Percentiles rank a stretch among this genome's conserved stretches.
phyloP scores from a whole-genome alignment of 495 filamentous ascomycete genomes.

The Margaritispora aquatica region DNA sequence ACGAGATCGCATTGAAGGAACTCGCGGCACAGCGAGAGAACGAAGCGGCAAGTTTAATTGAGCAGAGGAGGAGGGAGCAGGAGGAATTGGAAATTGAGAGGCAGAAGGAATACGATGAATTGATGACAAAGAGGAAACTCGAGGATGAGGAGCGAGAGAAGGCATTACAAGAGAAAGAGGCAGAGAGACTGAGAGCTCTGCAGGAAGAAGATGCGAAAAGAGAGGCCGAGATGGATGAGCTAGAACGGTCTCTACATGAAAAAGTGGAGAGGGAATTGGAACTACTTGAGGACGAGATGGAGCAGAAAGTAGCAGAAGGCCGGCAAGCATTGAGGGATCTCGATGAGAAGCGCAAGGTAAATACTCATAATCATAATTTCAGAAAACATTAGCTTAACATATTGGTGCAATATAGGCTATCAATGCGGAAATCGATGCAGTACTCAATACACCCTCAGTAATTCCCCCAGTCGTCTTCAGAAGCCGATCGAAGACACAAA shows the following conservation, averaged over 20 bases:
- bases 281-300: conserved; percentile 21
- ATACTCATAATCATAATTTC: background rate
- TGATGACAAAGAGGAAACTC: conserved; percentile 11
- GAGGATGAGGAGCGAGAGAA: conserved; percentile 17
- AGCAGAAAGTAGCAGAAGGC: conserved; percentile 19
- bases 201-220: conserved; percentile 9
- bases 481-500: conserved; percentile 9
- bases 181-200: conserved; percentile 6
- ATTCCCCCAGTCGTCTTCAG: conserved; percentile 17
- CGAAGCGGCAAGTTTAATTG: background rate
- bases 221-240: background rate
- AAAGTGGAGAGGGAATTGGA: conserved; percentile 15
- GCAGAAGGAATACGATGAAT: conserved; percentile 14
- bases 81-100: conserved; percentile 16
- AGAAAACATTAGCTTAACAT: background rate
- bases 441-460: conserved; percentile 13
- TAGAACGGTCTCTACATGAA: conserved; percentile 7
- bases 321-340: conserved; percentile 14
- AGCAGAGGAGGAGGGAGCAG: conserved; percentile 12
- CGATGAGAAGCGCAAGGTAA: conserved; percentile 21
- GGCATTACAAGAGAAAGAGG: conserved; percentile 1
- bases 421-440: conserved; percentile 17
- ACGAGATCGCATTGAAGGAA: conserved; percentile 2
- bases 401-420: conserved; percentile 10
- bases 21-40: background rate